phyloP scores from a whole-genome alignment of 2,329 filamentous ascomycete genomes.

The Colletotrichum chlorophyti region DNA sequence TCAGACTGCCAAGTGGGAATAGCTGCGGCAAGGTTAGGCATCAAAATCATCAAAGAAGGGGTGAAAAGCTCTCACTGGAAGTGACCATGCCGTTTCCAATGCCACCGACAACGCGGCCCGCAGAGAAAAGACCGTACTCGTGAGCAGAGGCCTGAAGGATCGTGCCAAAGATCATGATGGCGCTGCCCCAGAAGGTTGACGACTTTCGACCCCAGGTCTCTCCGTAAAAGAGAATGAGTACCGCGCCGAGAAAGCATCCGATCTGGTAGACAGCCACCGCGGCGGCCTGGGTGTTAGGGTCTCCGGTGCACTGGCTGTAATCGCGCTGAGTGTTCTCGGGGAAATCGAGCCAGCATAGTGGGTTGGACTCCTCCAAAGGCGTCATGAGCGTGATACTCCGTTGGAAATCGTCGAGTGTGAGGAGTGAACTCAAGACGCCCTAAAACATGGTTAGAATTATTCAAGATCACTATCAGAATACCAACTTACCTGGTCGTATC shows the following conservation, averaged over 20 bases:
- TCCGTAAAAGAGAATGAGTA: conserved; percentile 38
- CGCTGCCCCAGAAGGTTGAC: conserved; percentile 39
- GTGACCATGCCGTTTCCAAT: conserved; percentile 39
- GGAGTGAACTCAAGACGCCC: conserved; percentile 36
- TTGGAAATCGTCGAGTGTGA: conserved; percentile 37
- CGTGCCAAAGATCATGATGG: conserved; percentile 39
- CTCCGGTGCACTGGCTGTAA: conserved; percentile 33
- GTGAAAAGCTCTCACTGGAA: conserved; percentile 30
- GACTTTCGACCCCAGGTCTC: conserved; percentile 39
- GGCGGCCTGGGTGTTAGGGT: conserved; percentile 37
- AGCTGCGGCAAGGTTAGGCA: conserved; percentile 3
- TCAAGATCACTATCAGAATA: not conserved
- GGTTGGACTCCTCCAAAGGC: conserved; percentile 33
- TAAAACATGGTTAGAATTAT: not conserved
- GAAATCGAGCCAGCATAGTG: conserved; percentile 34
- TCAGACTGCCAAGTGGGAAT: conserved; percentile 39
- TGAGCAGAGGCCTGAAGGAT: conserved; percentile 35
- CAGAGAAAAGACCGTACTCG: conserved; percentile 34
- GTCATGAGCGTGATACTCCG: conserved; percentile 35
- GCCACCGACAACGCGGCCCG: conserved; percentile 35
- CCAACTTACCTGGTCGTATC: conserved; percentile 33
- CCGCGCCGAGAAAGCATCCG: conserved; percentile 37
- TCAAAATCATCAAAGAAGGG: not conserved
- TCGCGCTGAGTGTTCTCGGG: conserved; percentile 28
- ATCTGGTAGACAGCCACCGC: conserved; percentile 37